phyloP scores from a whole-genome alignment of 2,329 filamentous ascomycete genomes.

The Diaporthe vexans region DNA sequence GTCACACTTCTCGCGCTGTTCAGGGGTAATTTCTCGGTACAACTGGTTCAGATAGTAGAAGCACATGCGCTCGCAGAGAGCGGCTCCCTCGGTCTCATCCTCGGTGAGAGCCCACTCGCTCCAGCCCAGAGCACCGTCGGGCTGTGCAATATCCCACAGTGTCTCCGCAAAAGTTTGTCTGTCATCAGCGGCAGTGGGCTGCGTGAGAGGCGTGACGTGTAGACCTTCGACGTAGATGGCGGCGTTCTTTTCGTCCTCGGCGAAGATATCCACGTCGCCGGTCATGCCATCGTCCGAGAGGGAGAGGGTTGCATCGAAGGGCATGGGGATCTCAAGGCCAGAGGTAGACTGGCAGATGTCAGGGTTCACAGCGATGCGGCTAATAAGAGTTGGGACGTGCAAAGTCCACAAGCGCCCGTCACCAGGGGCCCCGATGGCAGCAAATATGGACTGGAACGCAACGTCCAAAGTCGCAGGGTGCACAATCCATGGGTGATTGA shows the following conservation, averaged over 20 bases:
- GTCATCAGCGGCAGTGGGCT: slow-evolving; percentile 37
- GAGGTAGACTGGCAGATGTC: slow-evolving; percentile 12
- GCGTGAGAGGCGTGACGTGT: slow-evolving; percentile 28
- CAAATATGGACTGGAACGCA: slow-evolving; percentile 34
- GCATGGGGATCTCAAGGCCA: background rate
- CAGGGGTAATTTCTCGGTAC: slow-evolving; percentile 42
- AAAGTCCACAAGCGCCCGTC: slow-evolving; percentile 28
- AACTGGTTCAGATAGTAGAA: slow-evolving; percentile 46
- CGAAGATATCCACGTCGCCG: slow-evolving; percentile 36
- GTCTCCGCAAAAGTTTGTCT: slow-evolving; percentile 37
- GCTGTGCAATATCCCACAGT: slow-evolving; percentile 29
- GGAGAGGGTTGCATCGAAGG: slow-evolving; percentile 7
- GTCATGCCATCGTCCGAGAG: slow-evolving; percentile 13
- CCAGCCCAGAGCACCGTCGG: slow-evolving; percentile 16
- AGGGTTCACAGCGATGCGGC: slow-evolving; percentile 29
- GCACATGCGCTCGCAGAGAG: slow-evolving; percentile 44
- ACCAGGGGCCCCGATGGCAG: slow-evolving; percentile 24
- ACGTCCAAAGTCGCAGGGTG: slow-evolving; percentile 36
- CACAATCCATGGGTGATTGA: slow-evolving; percentile 5
- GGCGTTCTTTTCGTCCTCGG: slow-evolving; percentile 15
- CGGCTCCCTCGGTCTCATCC: slow-evolving; percentile 41
- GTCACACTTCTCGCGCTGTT: slow-evolving; percentile 44
- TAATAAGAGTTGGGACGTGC: slow-evolving; percentile 31
- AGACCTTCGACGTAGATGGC: slow-evolving; percentile 42
- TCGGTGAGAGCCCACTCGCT: slow-evolving; percentile 3